These are phyloP conservation scores for Epithele typhae DNA, from an alignment of 768 basidiomycete species.

Conservation along the genomic window DNA sequence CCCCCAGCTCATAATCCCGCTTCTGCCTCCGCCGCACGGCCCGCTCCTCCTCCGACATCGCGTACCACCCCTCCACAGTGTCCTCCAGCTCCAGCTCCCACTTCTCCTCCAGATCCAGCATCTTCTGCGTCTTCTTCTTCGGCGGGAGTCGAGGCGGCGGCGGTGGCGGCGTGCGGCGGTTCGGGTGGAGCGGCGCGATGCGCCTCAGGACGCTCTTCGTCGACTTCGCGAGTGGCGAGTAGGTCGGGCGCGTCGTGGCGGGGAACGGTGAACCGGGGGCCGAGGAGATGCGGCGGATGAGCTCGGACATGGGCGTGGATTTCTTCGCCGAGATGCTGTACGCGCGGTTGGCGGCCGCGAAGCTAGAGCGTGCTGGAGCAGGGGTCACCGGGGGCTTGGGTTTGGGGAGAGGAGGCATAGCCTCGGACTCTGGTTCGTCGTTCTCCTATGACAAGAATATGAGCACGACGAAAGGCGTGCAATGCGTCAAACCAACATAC, in stretches of 20 bases:
- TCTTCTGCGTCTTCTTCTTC: constrained; percentile 77
- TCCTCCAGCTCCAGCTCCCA: constrained; percentile 81
- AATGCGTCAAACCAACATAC: too few relatives aligned
- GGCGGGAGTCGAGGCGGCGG: constrained; percentile 67
- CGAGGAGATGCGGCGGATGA: constrained; percentile 68
- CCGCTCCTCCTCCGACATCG: constrained; percentile 31
- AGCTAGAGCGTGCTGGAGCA: constrained; percentile 2
- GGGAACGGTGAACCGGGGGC: constrained; percentile 60
- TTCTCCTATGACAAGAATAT: too few relatives aligned
- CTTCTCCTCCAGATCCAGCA: constrained; percentile 67
- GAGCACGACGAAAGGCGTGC: too few relatives aligned
- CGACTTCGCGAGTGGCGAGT: constrained; percentile 64
- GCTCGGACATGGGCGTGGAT: constrained; percentile 66
- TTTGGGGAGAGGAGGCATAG: not conserved
- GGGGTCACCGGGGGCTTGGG: constrained; percentile 1
- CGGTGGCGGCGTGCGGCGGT: constrained; percentile 69
- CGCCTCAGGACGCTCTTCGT: constrained; percentile 56
- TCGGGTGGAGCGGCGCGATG: constrained; percentile 75
- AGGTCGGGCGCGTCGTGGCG: constrained; percentile 32
- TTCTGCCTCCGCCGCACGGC: constrained; percentile 51
- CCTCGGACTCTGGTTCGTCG: constrained; percentile 1
- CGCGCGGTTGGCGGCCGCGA: constrained; percentile 11
- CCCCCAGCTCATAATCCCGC: constrained; percentile 56
- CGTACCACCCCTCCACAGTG: constrained; percentile 58
- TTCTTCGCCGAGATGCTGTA: constrained; percentile 48